These are phyloP conservation scores for Gyromitra esculenta DNA, from an alignment of 2,329 filamentous ascomycete genomes.

Conservation along the genomic window DNA sequence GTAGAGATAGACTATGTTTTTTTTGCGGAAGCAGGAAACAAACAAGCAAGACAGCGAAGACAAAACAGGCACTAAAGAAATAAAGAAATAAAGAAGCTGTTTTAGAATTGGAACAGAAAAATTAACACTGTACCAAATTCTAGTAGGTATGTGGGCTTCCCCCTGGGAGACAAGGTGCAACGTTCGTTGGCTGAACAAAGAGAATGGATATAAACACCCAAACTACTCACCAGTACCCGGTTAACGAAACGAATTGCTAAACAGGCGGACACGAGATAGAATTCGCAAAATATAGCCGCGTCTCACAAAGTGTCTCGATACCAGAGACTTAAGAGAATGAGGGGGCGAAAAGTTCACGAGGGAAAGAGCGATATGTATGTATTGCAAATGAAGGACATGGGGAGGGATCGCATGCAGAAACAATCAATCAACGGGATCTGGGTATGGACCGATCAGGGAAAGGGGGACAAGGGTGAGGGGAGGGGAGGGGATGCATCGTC, in stretches of 20 bases:
- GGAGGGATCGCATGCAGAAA: slow-evolving; percentile 37
- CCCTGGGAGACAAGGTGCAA: slow-evolving; percentile 11
- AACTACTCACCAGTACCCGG: slow-evolving; percentile 15
- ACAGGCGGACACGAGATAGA: slow-evolving; percentile 16
- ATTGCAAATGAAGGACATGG: slow-evolving; percentile 26
- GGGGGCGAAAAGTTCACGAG: slow-evolving; percentile 27
- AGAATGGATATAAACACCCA: slow-evolving; percentile 38
- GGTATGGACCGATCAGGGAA: slow-evolving; percentile 33
- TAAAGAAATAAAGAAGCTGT: slow-evolving; percentile 8
- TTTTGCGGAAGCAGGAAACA: slow-evolving; percentile 3
- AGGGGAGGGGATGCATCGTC: slow-evolving; percentile 27
- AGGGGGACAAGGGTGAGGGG: slow-evolving; percentile 35
- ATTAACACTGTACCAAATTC: slow-evolving; percentile 13
- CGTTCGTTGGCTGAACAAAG: slow-evolving; percentile 31
- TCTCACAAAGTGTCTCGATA: slow-evolving; percentile 25
- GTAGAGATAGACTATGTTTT: slow-evolving; percentile 19
- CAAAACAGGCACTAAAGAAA: slow-evolving; percentile 10
- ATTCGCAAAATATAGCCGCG: slow-evolving; percentile 32
- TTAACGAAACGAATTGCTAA: slow-evolving; percentile 26
- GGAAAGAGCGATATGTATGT: slow-evolving; percentile 34
- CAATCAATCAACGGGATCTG: slow-evolving; percentile 26
- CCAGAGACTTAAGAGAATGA: slow-evolving; percentile 30
- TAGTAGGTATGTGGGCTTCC: neutral
- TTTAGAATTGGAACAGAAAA: slow-evolving; percentile 5
- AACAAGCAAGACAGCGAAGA: neutral